Evolutionary conservation across 805 yeast genomes (phyloP).

Genomic region (Kuraishia molischiana): DNA sequence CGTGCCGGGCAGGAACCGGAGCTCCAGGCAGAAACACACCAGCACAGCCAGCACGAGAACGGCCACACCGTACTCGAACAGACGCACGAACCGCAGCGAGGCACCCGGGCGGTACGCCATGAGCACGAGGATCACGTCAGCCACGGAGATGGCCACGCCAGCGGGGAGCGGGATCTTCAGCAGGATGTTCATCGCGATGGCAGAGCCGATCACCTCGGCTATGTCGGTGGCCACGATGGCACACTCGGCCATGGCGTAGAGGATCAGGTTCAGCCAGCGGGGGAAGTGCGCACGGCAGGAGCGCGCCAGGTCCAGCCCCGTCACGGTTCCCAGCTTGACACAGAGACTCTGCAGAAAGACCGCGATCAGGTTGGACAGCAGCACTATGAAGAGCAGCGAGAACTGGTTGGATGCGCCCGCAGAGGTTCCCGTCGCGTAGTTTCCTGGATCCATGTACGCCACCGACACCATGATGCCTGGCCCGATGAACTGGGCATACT

Average conservation of each 20-base stretch:
- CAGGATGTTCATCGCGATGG: constrained; percentile 37
- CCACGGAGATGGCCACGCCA: constrained; percentile 33
- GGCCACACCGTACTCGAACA: constrained; percentile 33
- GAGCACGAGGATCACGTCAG: constrained; percentile 34
- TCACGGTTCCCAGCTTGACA: constrained; percentile 37
- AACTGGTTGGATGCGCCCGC: constrained; percentile 36
- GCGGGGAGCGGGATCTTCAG: constrained; percentile 36
- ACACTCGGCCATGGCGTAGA: constrained; percentile 35
- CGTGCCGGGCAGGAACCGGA: constrained; percentile 23
- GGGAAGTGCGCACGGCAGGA: constrained; percentile 33
- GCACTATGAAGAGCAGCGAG: constrained; percentile 31
- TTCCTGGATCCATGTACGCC: constrained; percentile 46
- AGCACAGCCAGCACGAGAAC: constrained; percentile 31
- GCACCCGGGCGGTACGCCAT: constrained; percentile 37
- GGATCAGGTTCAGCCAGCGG: constrained; percentile 21
- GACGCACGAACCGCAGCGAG: constrained; percentile 28
- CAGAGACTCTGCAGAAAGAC: constrained; percentile 34
- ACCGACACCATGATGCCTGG: constrained; percentile 40
- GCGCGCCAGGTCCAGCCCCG: constrained; percentile 37
- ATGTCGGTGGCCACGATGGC: constrained; percentile 43
- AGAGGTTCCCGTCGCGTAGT: constrained; percentile 36
- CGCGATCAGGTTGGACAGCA: constrained; percentile 34
- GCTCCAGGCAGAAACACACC: constrained; percentile 34
- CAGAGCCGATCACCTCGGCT: constrained; percentile 47
- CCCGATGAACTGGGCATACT: constrained; percentile 28